Evolutionary conservation across 108 stramenopile species (phyloP).

Genomic region (Skeletonema marinoi): DNA sequence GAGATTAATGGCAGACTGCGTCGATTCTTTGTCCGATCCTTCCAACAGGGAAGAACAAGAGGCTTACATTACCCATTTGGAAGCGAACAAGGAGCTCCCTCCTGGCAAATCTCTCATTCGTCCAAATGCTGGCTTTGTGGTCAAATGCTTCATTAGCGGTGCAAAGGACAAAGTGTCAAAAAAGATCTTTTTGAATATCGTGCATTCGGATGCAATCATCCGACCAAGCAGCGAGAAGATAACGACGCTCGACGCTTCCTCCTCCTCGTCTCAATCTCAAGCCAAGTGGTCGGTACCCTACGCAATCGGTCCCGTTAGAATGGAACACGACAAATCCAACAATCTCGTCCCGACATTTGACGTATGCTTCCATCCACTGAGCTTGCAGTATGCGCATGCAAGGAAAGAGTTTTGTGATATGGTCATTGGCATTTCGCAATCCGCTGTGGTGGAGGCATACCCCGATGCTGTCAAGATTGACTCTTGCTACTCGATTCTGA

Average conservation of each 20-base stretch:
- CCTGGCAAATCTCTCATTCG: slow-evolving; percentile 50
- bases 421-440: slow-evolving; percentile 29
- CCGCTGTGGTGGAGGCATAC: slow-evolving; percentile 24
- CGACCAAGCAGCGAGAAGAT: slow-evolving; percentile 20
- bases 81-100: slow-evolving; percentile 56
- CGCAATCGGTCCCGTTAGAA: slow-evolving; percentile 59
- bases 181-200: slow-evolving; percentile 70
- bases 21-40: slow-evolving; percentile 60
- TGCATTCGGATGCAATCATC: slow-evolving; percentile 39
- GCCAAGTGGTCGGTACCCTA: slow-evolving; percentile 55
- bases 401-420: slow-evolving; percentile 34
- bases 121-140: slow-evolving; percentile 52
- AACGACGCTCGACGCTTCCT: background rate
- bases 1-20: slow-evolving; percentile 61
- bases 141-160: slow-evolving; percentile 50
- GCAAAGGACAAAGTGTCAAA: slow-evolving; percentile 1
- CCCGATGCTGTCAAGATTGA: too few species aligned
- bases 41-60: slow-evolving; percentile 63
- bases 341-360: slow-evolving; percentile 43
- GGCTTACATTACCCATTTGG: slow-evolving; percentile 54
- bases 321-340: slow-evolving; percentile 57
- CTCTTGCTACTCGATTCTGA: slow-evolving; percentile 15
- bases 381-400: slow-evolving; percentile 26
- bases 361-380: slow-evolving; percentile 37
- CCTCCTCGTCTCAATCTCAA: background rate